Evolutionary conservation across 805 yeast genomes (phyloP).

Genomic region (Jamesozyma rosinii): DNA sequence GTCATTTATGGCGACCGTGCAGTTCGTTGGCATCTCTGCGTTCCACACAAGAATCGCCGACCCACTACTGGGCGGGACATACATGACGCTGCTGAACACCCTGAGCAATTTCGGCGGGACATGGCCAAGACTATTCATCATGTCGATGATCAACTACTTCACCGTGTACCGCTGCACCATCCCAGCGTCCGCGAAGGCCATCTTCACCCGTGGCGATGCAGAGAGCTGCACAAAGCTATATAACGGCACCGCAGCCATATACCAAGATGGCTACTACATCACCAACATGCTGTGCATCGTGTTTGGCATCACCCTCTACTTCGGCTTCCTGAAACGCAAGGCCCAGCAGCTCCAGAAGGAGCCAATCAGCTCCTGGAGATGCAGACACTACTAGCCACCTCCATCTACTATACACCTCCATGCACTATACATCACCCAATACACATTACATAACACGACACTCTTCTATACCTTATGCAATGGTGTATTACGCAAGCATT

Average conservation of each 20-base stretch:
- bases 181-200: neutral
- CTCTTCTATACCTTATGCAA: too few relatives aligned
- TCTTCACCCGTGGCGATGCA: constrained; percentile 3
- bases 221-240: neutral
- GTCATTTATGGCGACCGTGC: constrained; percentile 89
- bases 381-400: too few relatives aligned
- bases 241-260: constrained; percentile 47
- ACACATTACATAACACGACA: too few relatives aligned
- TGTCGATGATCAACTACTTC: constrained; percentile 70
- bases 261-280: constrained; percentile 75
- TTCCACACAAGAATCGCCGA: constrained; percentile 95
- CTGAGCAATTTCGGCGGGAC: constrained; percentile 91
- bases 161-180: constrained; percentile 52
- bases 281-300: constrained; percentile 65
- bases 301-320: constrained; percentile 56
- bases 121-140: constrained; percentile 85
- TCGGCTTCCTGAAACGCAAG: constrained; percentile 55
- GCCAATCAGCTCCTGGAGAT: constrained; percentile 65
- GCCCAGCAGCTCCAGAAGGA: constrained; percentile 58
- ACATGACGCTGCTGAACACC: constrained; percentile 93
- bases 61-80: constrained; percentile 93
- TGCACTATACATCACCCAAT: too few relatives aligned
- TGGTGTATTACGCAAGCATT: too few relatives aligned
- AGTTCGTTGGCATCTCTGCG: constrained; percentile 87
- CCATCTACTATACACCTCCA: too few relatives aligned